Percentiles rank a stretch among this genome's conserved stretches.
phyloP scores from a whole-genome alignment of 768 basidiomycete genomes.

The Tephrocybe rancida region DNA sequence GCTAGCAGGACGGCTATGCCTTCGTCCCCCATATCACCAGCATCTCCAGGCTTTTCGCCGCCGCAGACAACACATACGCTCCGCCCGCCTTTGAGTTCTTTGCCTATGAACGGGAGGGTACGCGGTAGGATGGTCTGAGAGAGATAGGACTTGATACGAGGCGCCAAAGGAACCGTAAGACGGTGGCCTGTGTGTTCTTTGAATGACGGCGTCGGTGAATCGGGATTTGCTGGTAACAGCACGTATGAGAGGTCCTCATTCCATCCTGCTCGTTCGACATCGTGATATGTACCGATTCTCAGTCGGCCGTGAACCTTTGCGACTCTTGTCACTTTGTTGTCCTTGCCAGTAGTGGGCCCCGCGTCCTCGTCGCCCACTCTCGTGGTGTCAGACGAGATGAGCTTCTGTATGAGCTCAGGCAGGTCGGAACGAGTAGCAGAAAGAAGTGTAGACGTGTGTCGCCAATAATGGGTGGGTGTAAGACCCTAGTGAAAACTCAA shows the following conservation, averaged over 20 bases:
- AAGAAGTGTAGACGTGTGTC: conserved; percentile 7
- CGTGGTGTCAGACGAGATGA: conserved; percentile 21
- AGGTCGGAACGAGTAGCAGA: conserved; percentile 49
- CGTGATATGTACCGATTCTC: conserved; percentile 12
- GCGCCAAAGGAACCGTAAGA: conserved; percentile 19
- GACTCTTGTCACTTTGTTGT: conserved; percentile 19
- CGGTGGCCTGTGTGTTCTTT: background rate
- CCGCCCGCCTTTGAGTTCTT: conserved; percentile 7
- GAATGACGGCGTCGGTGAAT: background rate
- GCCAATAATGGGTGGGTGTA: conserved; percentile 14
- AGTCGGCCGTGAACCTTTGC: conserved; percentile 13
- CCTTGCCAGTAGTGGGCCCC: conserved; percentile 32
- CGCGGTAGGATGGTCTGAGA: conserved; percentile 9
- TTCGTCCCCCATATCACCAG: conserved; percentile 11
- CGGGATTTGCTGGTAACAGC: background rate
- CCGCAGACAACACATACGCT: conserved; percentile 12
- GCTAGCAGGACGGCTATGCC: conserved; percentile 13
- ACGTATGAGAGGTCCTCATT: conserved; percentile 9
- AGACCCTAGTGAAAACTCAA: conserved; percentile 3
- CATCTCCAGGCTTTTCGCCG: background rate
- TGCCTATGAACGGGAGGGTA: conserved; percentile 11
- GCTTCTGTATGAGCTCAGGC: conserved; percentile 38
- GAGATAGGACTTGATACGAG: conserved; percentile 11
- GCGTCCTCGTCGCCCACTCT: conserved; percentile 18
- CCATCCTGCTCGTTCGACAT: conserved; percentile 1